phyloP scores from a whole-genome alignment of 768 basidiomycete species.

The Leccinellum albellum region DNA sequence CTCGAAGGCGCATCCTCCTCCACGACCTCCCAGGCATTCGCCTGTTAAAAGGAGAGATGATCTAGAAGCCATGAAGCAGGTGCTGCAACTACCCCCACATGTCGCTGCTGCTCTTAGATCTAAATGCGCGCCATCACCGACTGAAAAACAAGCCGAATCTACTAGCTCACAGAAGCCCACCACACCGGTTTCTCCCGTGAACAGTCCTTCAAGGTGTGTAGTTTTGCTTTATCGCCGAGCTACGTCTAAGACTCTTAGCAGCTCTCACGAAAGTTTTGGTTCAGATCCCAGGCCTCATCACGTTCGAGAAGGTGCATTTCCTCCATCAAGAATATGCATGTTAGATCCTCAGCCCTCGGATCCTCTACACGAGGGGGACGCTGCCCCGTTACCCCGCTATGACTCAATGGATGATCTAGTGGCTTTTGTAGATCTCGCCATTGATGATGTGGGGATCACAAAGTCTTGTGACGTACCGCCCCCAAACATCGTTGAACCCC shows the following conservation, averaged over 20 bases:
- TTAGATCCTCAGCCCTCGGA: slow-evolving; percentile 15
- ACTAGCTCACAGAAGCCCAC: slow-evolving; percentile 27
- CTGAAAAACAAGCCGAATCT: slow-evolving; percentile 20
- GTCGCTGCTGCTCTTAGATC: slow-evolving; percentile 42
- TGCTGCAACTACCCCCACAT: slow-evolving; percentile 55
- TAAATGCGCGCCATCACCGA: slow-evolving; percentile 18
- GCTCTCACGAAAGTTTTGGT: slow-evolving; percentile 24
- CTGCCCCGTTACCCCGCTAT: slow-evolving; percentile 21
- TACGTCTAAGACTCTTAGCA: slow-evolving; percentile 2
- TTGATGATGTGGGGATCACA: slow-evolving; percentile 38
- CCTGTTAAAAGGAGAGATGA: slow-evolving; percentile 48
- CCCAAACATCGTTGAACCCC: slow-evolving; percentile 39
- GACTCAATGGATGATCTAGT: slow-evolving; percentile 38
- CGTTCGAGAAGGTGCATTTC: slow-evolving; percentile 64
- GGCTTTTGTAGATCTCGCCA: slow-evolving; percentile 35
- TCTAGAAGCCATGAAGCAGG: slow-evolving; percentile 55
- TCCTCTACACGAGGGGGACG: slow-evolving; percentile 18
- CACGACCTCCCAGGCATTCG: slow-evolving; percentile 61
- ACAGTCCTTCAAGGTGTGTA: slow-evolving; percentile 20
- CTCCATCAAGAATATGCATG: slow-evolving; percentile 40
- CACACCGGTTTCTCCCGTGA: background rate
- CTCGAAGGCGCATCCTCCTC: slow-evolving; percentile 46
- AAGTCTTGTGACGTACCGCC: slow-evolving; percentile 33
- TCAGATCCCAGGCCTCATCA: slow-evolving; percentile 27
- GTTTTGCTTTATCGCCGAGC: background rate